These are phyloP conservation scores for Aspergillus carbonarius DNA, from an alignment of 2,329 filamentous ascomycete genomes.

Conservation along the genomic window DNA sequence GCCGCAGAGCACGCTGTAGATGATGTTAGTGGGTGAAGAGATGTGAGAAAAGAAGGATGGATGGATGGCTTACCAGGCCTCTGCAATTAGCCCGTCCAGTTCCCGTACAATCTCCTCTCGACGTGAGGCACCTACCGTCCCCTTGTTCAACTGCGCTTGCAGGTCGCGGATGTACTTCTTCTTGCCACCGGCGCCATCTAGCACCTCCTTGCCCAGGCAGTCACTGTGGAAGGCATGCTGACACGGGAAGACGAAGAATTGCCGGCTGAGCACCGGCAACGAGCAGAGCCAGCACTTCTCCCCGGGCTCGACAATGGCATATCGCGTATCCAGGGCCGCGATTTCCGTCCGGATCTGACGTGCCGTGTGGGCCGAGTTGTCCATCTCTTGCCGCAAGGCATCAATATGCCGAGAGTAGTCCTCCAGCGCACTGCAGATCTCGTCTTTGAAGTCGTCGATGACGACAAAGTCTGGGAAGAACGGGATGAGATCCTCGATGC, in stretches of 20 bases:
- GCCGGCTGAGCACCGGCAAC: constrained; percentile 78
- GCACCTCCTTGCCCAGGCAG: constrained; percentile 80
- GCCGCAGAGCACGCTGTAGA: constrained; percentile 78
- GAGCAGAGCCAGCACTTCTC: constrained; percentile 90
- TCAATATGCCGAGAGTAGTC: constrained; percentile 93
- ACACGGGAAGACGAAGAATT: constrained; percentile 98
- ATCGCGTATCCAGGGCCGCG: constrained; percentile 77
- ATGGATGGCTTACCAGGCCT: constrained; percentile 67
- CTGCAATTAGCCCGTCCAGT: constrained; percentile 86
- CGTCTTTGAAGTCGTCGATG: constrained; percentile 98
- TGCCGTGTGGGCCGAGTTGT: constrained; percentile 84
- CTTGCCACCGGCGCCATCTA: constrained; percentile 77
- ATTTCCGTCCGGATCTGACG: constrained; percentile 90
- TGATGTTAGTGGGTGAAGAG: constrained; percentile 19
- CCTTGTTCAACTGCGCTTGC: constrained; percentile 78
- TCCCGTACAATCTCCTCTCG: constrained; percentile 83
- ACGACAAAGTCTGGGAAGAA: constrained; percentile 99
- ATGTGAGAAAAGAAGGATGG: constrained; percentile 11
- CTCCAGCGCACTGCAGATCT: constrained; percentile 91
- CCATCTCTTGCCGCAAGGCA: constrained; percentile 86
- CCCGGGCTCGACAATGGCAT: constrained; percentile 93
- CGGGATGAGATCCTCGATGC: constrained; percentile 94
- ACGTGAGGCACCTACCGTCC: constrained; percentile 65
- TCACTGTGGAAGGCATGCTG: constrained; percentile 98
- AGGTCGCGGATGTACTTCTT: constrained; percentile 79